Percentiles rank a stretch among this genome's conserved stretches.
Evolutionary conservation across 208 protist species (phyloP).

Genomic region (Trypanosoma grayi): DNA sequence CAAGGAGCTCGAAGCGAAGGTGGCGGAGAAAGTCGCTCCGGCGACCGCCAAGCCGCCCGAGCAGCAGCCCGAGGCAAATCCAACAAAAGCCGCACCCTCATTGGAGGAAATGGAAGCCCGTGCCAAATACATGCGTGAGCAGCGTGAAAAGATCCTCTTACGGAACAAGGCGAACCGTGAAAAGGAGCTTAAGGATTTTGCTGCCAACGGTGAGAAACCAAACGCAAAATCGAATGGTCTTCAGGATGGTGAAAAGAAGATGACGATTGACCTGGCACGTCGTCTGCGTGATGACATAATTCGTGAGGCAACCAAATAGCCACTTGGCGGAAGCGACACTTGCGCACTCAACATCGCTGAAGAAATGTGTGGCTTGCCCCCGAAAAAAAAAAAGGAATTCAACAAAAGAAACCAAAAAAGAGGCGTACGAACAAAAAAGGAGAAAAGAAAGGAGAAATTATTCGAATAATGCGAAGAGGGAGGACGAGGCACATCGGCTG

Average conservation of each 20-base stretch:
- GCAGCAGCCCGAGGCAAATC: background rate
- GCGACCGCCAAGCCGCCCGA: background rate
- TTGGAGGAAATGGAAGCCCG: slow-evolving; percentile 73
- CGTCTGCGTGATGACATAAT: slow-evolving; percentile 82
- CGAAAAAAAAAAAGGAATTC: background rate
- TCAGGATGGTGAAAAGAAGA: slow-evolving; percentile 37
- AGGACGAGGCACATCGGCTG: too few species aligned
- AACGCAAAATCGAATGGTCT: slow-evolving; percentile 7
- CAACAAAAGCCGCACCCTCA: slow-evolving; percentile 10
- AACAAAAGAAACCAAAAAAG: background rate
- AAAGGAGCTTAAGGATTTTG: slow-evolving; percentile 66
- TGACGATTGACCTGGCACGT: slow-evolving; percentile 81
- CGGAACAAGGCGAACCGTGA: slow-evolving; percentile 74
- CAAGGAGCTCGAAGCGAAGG: slow-evolving; percentile 28
- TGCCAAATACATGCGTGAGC: slow-evolving; percentile 79
- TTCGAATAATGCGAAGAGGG: background rate
- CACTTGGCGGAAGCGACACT: too few species aligned
- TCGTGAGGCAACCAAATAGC: slow-evolving; percentile 51
- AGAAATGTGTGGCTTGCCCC: too few species aligned
- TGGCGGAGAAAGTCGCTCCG: slow-evolving; percentile 9
- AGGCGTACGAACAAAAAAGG: slow-evolving; percentile 16
- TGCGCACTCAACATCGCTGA: too few species aligned
- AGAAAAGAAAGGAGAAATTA: background rate
- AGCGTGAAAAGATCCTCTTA: slow-evolving; percentile 74
- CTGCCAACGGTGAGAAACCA: slow-evolving; percentile 2